phyloP scores from a whole-genome alignment of 2,329 filamentous ascomycete genomes.

The Claviceps sp. region DNA sequence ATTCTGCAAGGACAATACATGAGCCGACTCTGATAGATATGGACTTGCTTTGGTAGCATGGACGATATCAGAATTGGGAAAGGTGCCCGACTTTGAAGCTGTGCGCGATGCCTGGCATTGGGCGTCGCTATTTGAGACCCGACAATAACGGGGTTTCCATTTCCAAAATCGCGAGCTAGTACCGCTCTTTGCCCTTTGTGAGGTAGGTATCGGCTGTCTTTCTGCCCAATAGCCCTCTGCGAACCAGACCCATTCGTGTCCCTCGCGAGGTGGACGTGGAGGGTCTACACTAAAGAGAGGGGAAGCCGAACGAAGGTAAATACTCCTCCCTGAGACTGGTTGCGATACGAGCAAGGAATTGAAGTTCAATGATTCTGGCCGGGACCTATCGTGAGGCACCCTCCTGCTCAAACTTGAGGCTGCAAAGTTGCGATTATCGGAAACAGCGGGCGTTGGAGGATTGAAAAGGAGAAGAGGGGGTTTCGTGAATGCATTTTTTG shows the following conservation, averaged over 20 bases:
- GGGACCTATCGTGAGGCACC: slow-evolving; percentile 2
- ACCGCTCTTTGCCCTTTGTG: slow-evolving; percentile 17
- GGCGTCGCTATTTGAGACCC: slow-evolving; percentile 21
- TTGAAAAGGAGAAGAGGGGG: slow-evolving; percentile 10
- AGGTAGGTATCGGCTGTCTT: slow-evolving; percentile 21
- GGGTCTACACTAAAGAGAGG: slow-evolving; percentile 30
- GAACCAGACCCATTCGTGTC: slow-evolving; percentile 50
- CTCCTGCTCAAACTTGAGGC: slow-evolving; percentile 1
- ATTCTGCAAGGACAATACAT: slow-evolving; percentile 33
- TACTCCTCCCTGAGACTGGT: not conserved
- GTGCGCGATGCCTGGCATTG: slow-evolving; percentile 13
- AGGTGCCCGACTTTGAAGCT: slow-evolving; percentile 8
- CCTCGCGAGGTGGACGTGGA: slow-evolving; percentile 39
- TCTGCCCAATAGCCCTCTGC: slow-evolving; percentile 50
- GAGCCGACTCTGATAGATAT: slow-evolving; percentile 34
- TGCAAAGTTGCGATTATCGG: not conserved
- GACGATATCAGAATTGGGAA: slow-evolving; percentile 5
- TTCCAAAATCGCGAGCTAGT: slow-evolving; percentile 25
- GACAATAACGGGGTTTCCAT: slow-evolving; percentile 27
- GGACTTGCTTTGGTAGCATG: slow-evolving; percentile 21
- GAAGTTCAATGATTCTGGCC: not conserved
- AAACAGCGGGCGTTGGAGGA: slow-evolving; percentile 4
- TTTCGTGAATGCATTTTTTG: slow-evolving; percentile 7
- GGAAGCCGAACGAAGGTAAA: slow-evolving; percentile 5
- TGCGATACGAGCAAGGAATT: not conserved